These are phyloP conservation scores for Fusarium tricinctum DNA, from an alignment of 2,329 filamentous ascomycete species.

Conservation along the genomic window DNA sequence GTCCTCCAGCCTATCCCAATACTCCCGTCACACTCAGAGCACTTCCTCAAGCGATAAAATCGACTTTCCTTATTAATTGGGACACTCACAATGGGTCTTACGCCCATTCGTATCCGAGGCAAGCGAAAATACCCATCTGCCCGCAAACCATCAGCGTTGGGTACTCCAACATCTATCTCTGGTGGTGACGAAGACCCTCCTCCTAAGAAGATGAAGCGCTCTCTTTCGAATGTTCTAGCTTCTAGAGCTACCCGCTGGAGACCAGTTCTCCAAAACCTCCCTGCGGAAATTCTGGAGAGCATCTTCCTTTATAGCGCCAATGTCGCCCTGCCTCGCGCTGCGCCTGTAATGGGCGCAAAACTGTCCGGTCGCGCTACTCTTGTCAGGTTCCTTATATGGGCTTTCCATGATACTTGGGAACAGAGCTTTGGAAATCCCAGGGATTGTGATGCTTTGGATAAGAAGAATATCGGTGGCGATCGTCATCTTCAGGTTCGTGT, in stretches of 20 bases:
- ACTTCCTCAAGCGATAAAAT: not conserved
- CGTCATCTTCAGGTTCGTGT: constrained; percentile 60
- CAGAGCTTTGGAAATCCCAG: constrained; percentile 54
- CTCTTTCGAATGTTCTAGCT: constrained; percentile 51
- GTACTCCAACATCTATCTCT: not conserved
- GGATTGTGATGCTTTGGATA: constrained; percentile 2
- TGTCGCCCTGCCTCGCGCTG: constrained; percentile 61
- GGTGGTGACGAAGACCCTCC: constrained; percentile 9
- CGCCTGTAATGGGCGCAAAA: constrained; percentile 60
- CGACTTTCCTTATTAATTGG: not conserved
- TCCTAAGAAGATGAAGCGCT: constrained; percentile 49
- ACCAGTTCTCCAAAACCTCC: constrained; percentile 56
- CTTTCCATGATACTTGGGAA: constrained; percentile 58
- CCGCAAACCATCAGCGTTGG: constrained; percentile 25
- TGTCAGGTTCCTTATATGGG: constrained; percentile 55
- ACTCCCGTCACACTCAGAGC: not conserved
- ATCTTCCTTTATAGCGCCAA: constrained; percentile 67
- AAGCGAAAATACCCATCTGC: constrained; percentile 61
- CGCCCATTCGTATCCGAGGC: constrained; percentile 63
- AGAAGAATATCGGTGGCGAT: constrained; percentile 52
- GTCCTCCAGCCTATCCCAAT: not conserved
- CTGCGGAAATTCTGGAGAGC: constrained; percentile 66
- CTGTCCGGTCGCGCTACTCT: constrained; percentile 60
- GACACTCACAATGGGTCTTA: constrained; percentile 60
- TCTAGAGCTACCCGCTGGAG: constrained; percentile 47